phyloP scores from a whole-genome alignment of 352 stramenopile genomes.

The Globisporangium abappressorium region DNA sequence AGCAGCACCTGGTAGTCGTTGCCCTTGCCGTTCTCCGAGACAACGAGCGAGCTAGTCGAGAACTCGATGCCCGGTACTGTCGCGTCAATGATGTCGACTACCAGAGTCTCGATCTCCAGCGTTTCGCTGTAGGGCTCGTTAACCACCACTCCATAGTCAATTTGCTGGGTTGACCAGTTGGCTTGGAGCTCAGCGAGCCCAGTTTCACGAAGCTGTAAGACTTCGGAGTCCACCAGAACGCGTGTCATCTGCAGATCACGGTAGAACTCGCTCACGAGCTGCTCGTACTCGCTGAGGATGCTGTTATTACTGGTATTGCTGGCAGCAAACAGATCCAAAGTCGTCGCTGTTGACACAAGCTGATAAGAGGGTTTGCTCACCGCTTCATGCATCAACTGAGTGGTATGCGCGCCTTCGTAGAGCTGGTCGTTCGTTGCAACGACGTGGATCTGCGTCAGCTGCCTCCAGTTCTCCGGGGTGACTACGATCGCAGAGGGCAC shows the following conservation, averaged over 20 bases:
- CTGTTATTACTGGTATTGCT: background rate
- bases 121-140: slow-evolving; percentile 28
- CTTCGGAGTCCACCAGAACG: slow-evolving; percentile 6
- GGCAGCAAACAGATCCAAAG: slow-evolving; percentile 1
- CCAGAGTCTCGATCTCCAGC: slow-evolving; percentile 20
- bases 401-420: slow-evolving; percentile 46
- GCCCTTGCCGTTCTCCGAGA: slow-evolving; percentile 61
- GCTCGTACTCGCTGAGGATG: slow-evolving; percentile 16
- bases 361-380: slow-evolving; percentile 32
- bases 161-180: slow-evolving; percentile 39
- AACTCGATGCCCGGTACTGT: slow-evolving; percentile 65
- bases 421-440: slow-evolving; percentile 57
- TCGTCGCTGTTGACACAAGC: slow-evolving; percentile 27
- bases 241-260: slow-evolving; percentile 22
- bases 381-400: slow-evolving; percentile 27
- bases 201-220: slow-evolving; percentile 15
- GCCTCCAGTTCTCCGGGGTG: slow-evolving; percentile 39
- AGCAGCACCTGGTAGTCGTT: slow-evolving; percentile 77
- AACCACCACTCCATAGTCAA: slow-evolving; percentile 19
- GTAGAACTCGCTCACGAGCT: slow-evolving; percentile 28
- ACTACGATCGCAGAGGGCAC: slow-evolving; percentile 41
- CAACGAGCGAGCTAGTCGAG: slow-evolving; percentile 55
- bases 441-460: slow-evolving; percentile 36
- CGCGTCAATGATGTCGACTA: slow-evolving; percentile 37
- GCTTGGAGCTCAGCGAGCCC: slow-evolving; percentile 26